Base-by-base conservation (phyloP, 2,329 filamentous ascomycete species). In the Tolypocladium cylindrosporum region DNA sequence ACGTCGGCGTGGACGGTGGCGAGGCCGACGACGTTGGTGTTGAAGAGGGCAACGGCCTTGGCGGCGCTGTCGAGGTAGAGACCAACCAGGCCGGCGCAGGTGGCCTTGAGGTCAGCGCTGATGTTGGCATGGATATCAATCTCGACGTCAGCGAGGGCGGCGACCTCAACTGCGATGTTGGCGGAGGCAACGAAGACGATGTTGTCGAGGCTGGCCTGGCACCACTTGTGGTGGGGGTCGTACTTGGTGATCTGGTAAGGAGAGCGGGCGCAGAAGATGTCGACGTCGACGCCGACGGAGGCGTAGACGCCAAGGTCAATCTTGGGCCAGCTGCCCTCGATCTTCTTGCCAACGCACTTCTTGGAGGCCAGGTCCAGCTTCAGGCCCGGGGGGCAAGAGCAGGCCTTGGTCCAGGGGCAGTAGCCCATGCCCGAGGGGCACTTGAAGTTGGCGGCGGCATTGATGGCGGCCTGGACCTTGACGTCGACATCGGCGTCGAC, bases 361-460 rank as follows among this genome's bases (percentile, higher is more conserved):
- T 60, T 63, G 55, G 61, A 56, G 51, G 64, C 58, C 51, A 70
- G 60, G 50, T 78, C 73, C 60, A 71, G 72, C 57, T 69, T 66
- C 66, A 74, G 70, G 58, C 75, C 77, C 16, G 74, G 71, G 16
- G 71, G 60, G 59, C 77, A 78, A 19, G 77, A 66, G 67, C 78
- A 80, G 39, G 76, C 58, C 63, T 68, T 69, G 59, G 67, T 68
- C 72, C 72, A 74, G 59, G 68, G 66, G 65, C 67, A 69, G 68
- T 74, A 74, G 62, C 55, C 60, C 72, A 74, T 73, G 63, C 60
- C 59, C 14, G 56, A 58, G 41, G 71, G 71, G 66, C 72, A 74
- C 43, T 58, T 58, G 67, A 71, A 73, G 61, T 57, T 51, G 48
- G 9, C 14, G 43, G 57, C 55, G 31, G 55, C 58, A 54, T 59